A percentile compares a stretch with the other conserved stretches of the same genome.
phyloP scores from a whole-genome alignment of 2,329 filamentous ascomycete species.

The Monilinia vaccinii-corymbosi region DNA sequence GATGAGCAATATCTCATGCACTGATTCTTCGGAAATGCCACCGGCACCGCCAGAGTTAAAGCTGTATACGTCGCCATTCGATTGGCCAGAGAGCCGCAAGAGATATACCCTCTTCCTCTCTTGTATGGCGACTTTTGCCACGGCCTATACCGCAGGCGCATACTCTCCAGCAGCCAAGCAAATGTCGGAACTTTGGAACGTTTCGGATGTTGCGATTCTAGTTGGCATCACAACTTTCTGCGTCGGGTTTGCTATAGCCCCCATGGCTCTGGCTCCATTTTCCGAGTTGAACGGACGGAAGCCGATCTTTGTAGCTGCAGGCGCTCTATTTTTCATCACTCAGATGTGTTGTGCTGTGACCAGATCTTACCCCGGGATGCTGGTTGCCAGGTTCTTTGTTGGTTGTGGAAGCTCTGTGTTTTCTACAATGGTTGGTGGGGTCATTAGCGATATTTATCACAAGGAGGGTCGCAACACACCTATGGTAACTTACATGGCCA shows the following conservation, averaged over 20 bases:
- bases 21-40: slow-evolving; percentile 3
- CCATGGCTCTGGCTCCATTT: slow-evolving; percentile 82
- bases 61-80: slow-evolving; percentile 60
- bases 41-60: slow-evolving; percentile 56
- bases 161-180: slow-evolving; percentile 62
- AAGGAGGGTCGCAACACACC: slow-evolving; percentile 73
- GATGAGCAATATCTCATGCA: slow-evolving; percentile 9
- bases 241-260: slow-evolving; percentile 68
- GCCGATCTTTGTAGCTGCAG: slow-evolving; percentile 70
- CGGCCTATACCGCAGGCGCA: slow-evolving; percentile 72
- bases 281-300: slow-evolving; percentile 82
- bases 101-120: slow-evolving; percentile 61
- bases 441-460: slow-evolving; percentile 79
- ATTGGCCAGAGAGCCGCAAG: slow-evolving; percentile 65
- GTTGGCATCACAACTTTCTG: slow-evolving; percentile 78
- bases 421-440: slow-evolving; percentile 85
- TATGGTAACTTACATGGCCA: slow-evolving; percentile 44
- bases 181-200: slow-evolving; percentile 56
- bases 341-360: slow-evolving; percentile 68
- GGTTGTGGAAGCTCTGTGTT: slow-evolving; percentile 73
- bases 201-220: slow-evolving; percentile 57
- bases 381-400: slow-evolving; percentile 65
- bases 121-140: slow-evolving; percentile 65
- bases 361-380: slow-evolving; percentile 59
- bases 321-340: slow-evolving; percentile 60